Percentiles rank a stretch among this genome's conserved stretches.
phyloP scores from a whole-genome alignment of 176 grass and related monocot species.

The bread wheat (Triticum aestivum) region IWGSC_CS_RefSeq_v2.1 NC_057794.1:533940965-533941464 shows the following conservation, averaged over 20 bases:
- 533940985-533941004: not conserved
- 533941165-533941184: not conserved
- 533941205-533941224: conserved; percentile 56
- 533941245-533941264: conserved; percentile 21
- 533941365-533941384: not conserved
- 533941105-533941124: not conserved
- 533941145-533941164: not conserved
- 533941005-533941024: conserved; percentile 10
- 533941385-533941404: not conserved
- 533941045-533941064: conserved; percentile 2
- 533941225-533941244: conserved; percentile 60
- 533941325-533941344: not conserved
- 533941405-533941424: not conserved
- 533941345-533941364: not conserved
- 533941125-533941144: not conserved
- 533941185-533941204: conserved; percentile 38
- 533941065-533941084: conserved; percentile 37
- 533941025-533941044: conserved; percentile 41
- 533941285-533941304: conserved; percentile 17
- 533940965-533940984: not conserved
- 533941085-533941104: not conserved
- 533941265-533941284: conserved; percentile 25
- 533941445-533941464: too few relatives aligned
- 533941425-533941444: not conserved
- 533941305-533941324: not conserved